phyloP scores from a whole-genome alignment of 805 yeast species.

The Candida parachauliodes region DNA sequence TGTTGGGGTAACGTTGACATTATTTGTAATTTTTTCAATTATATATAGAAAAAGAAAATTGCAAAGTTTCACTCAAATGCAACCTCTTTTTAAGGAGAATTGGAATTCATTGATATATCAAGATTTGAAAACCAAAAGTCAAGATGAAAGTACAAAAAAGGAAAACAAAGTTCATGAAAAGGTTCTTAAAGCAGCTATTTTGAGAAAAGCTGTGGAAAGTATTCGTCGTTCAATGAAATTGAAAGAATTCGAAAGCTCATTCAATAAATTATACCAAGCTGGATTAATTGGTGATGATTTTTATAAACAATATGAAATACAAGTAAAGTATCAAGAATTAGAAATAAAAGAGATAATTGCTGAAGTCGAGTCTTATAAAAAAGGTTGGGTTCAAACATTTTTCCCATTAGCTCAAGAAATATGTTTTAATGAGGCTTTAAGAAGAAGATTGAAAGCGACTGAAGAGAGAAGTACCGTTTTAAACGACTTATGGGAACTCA shows the following conservation, averaged over 20 bases:
- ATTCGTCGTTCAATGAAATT: slow-evolving; percentile 78
- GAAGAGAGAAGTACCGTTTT: slow-evolving; percentile 35
- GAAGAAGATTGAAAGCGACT: slow-evolving; percentile 61
- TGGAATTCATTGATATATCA: slow-evolving; percentile 61
- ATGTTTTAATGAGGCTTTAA: slow-evolving; percentile 85
- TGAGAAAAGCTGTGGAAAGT: slow-evolving; percentile 75
- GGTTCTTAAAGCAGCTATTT: slow-evolving; percentile 59
- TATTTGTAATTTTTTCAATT: slow-evolving; percentile 66
- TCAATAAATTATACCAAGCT: slow-evolving; percentile 70
- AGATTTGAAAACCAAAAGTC: slow-evolving; percentile 48
- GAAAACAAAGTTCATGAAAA: slow-evolving; percentile 67
- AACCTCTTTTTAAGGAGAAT: slow-evolving; percentile 73
- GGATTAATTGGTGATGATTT: slow-evolving; percentile 92
- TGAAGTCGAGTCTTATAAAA: slow-evolving; percentile 70
- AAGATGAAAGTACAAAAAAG: slow-evolving; percentile 35
- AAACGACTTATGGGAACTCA: slow-evolving; percentile 30
- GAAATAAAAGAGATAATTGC: slow-evolving; percentile 73
- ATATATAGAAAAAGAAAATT: slow-evolving; percentile 59
- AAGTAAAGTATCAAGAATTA: slow-evolving; percentile 71
- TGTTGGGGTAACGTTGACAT: slow-evolving; percentile 61
- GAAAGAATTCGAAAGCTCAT: slow-evolving; percentile 70
- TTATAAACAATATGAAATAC: slow-evolving; percentile 74
- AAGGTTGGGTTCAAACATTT: slow-evolving; percentile 76
- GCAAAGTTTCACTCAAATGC: slow-evolving; percentile 51
- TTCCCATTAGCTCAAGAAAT: slow-evolving; percentile 83